phyloP scores from a whole-genome alignment of 192 early-diverging fungal genomes.

The Anaeromyces robustus region DNA sequence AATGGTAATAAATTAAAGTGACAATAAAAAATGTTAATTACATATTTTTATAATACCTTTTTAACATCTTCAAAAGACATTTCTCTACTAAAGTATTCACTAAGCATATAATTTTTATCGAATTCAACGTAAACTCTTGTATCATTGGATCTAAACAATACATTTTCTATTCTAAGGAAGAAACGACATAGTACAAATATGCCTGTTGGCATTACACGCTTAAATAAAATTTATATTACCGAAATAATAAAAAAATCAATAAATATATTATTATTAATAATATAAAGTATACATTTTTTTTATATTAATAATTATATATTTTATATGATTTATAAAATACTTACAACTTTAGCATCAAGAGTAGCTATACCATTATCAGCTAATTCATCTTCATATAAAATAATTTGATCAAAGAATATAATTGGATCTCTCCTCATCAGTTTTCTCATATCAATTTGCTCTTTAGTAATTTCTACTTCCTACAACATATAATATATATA shows the following conservation, averaged over 20 bases:
- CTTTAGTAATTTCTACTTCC: constrained; percentile 7
- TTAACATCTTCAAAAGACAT: constrained; percentile 27
- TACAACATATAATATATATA: background rate
- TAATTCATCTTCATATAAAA: constrained; percentile 91
- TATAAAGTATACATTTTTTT: background rate
- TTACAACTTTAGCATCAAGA: constrained; percentile 59
- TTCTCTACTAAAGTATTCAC: constrained; percentile 60
- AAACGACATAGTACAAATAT: constrained; percentile 76
- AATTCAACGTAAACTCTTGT: constrained; percentile 82
- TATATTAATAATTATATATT: background rate
- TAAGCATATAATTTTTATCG: constrained; percentile 35
- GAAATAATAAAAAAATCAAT: constrained; percentile 1
- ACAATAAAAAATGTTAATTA: too few relatives aligned
- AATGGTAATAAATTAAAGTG: too few relatives aligned
- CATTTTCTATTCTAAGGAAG: constrained; percentile 87
- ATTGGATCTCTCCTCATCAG: constrained; percentile 71
- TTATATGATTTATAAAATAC: background rate
- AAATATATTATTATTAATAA: too few relatives aligned
- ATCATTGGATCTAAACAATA: constrained; percentile 80
- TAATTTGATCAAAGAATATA: constrained; percentile 84
- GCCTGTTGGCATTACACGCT: constrained; percentile 87
- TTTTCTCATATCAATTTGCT: constrained; percentile 56
- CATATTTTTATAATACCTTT: too few relatives aligned
- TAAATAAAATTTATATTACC: background rate
- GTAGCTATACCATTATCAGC: constrained; percentile 84